These are phyloP conservation scores for Closterium sp. DNA, from an alignment of 139 green algal genomes.

Conservation along the genomic window DNA sequence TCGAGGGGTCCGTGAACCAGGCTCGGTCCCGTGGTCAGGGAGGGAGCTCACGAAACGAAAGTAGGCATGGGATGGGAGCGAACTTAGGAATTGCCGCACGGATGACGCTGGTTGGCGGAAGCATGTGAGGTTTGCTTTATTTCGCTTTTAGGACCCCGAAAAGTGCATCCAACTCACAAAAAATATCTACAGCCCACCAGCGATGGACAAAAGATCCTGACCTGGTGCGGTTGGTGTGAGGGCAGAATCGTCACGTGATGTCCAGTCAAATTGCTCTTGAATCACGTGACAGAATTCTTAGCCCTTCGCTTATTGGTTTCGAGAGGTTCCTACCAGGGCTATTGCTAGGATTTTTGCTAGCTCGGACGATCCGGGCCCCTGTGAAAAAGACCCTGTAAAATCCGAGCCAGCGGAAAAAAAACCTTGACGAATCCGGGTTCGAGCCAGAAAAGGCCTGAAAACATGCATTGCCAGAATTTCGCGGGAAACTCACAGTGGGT, in stretches of 20 bases:
- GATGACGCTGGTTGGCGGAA: background rate
- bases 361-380: too few species aligned
- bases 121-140: background rate
- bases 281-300: background rate
- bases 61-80: background rate
- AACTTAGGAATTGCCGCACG: background rate
- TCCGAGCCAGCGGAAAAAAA: too few species aligned
- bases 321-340: too few species aligned
- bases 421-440: too few species aligned
- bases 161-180: background rate
- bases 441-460: too few species aligned
- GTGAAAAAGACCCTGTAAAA: too few species aligned
- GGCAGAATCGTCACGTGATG: background rate
- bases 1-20: too few species aligned
- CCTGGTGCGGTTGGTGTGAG: background rate
- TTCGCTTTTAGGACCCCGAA: background rate
- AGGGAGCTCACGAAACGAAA: background rate
- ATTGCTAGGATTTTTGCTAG: too few species aligned
- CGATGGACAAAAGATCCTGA: background rate
- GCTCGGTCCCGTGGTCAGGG: background rate
- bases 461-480: too few species aligned
- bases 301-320: background rate
- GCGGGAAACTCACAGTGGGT: too few species aligned
- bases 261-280: background rate
- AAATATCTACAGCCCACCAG: background rate